Percentiles rank a stretch among this genome's conserved stretches.
These are phyloP conservation scores for Trichoderma asperellum DNA, from an alignment of 2,329 filamentous ascomycete species.

Conservation along the genomic window DNA sequence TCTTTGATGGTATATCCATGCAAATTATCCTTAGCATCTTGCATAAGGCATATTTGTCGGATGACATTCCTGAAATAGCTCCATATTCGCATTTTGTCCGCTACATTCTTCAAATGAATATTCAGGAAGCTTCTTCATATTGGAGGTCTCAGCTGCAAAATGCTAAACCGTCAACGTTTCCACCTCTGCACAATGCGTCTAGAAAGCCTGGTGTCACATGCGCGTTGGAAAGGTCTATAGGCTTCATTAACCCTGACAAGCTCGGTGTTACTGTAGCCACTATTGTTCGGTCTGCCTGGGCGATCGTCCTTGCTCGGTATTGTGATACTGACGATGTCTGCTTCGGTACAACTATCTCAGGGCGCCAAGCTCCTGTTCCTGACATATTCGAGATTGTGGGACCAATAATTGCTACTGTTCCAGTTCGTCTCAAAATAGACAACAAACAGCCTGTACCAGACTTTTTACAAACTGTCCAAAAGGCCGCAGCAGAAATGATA, in stretches of 20 bases:
- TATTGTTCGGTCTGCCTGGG: constrained; percentile 19
- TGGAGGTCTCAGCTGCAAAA: neutral
- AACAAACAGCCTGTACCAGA: neutral
- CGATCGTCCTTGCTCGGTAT: constrained; percentile 40
- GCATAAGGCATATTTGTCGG: neutral
- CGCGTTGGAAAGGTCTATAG: neutral
- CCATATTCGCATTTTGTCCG: constrained; percentile 8
- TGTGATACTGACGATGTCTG: constrained; percentile 35
- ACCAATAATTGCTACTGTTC: constrained; percentile 33
- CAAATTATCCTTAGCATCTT: neutral
- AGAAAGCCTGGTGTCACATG: neutral
- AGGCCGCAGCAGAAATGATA: neutral
- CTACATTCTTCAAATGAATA: neutral
- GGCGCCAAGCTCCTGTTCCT: constrained; percentile 32
- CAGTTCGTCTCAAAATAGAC: constrained; percentile 2
- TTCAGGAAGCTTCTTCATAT: neutral
- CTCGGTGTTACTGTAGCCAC: constrained; percentile 29
- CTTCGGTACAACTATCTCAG: constrained; percentile 33
- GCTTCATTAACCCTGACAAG: neutral
- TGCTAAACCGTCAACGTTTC: neutral
- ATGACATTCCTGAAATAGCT: neutral
- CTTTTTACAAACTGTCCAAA: constrained; percentile 1
- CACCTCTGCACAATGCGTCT: neutral
- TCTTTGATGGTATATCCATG: constrained; percentile 19
- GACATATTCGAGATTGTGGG: constrained; percentile 32